Evolutionary conservation across 2,329 filamentous ascomycete species (phyloP).

Genomic region (Colletotrichum destructivum): DNA sequence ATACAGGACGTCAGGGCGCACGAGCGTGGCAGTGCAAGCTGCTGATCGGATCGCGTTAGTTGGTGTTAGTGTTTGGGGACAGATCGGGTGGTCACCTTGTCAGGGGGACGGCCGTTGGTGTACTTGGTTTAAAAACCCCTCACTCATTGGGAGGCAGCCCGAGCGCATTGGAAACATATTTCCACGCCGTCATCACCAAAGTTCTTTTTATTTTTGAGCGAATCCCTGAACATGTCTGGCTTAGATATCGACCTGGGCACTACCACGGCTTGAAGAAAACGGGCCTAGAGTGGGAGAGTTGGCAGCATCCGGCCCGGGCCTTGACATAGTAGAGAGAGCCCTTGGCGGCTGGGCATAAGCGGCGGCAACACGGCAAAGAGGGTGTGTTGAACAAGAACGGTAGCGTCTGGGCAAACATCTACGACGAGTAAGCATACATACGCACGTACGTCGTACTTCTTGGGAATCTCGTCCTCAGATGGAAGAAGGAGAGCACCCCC

Average conservation of each 20-base stretch:
- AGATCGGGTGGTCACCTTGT: conserved; percentile 12
- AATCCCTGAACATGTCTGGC: not conserved
- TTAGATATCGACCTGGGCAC: not conserved
- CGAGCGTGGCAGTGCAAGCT: conserved; percentile 38
- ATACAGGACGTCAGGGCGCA: conserved; percentile 21
- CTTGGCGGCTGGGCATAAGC: conserved; percentile 1
- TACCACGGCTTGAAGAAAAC: not conserved
- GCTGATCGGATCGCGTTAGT: conserved; percentile 36
- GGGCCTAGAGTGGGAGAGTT: not conserved
- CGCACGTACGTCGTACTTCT: not conserved
- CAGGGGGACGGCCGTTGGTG: conserved; percentile 5
- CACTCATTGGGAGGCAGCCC: conserved; percentile 37
- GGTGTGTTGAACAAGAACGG: not conserved
- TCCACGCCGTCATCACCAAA: too few relatives aligned
- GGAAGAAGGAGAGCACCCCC: conserved; percentile 30
- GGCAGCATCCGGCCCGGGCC: not conserved
- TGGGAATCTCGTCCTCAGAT: conserved; percentile 18
- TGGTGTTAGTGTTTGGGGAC: not conserved
- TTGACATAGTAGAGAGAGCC: too few relatives aligned
- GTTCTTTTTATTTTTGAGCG: too few relatives aligned
- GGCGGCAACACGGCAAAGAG: conserved; percentile 6
- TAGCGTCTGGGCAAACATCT: not conserved
- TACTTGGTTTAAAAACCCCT: conserved; percentile 33
- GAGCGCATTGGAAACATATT: not conserved
- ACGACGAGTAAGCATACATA: not conserved